Conservation (phyloP, 2,329 filamentous ascomycete species). For the Exophiala sideris region DNA sequence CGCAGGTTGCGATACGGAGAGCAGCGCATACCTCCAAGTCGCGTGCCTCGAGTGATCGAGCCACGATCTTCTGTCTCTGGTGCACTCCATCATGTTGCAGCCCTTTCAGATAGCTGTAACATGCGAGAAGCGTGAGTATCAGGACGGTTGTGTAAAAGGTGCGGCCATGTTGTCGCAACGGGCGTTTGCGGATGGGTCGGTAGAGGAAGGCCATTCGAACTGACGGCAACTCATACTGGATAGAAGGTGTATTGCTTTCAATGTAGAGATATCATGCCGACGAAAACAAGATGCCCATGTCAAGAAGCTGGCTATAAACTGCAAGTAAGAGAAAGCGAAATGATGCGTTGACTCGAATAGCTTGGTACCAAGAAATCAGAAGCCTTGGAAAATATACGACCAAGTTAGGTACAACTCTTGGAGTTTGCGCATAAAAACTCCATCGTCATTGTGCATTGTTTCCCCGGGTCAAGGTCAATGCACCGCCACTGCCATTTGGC, state of each 20-base stretch:
- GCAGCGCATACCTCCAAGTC: conserved; percentile 22
- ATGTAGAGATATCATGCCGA: background rate
- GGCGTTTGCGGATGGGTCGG: conserved; percentile 3
- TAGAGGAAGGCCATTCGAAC: conserved; percentile 11
- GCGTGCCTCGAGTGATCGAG: conserved; percentile 17
- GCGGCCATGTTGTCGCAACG: conserved; percentile 18
- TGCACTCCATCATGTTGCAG: background rate
- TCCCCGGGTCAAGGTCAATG: background rate
- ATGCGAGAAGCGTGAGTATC: conserved; percentile 22
- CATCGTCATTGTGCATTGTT: background rate
- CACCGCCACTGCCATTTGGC: background rate
- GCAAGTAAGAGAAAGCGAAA: background rate
- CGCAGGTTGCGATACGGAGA: background rate
- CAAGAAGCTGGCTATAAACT: background rate
- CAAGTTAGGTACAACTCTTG: background rate
- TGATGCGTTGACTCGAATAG: background rate
- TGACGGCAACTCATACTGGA: conserved; percentile 17
- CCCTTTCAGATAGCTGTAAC: conserved; percentile 19
- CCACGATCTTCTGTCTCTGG: conserved; percentile 3
- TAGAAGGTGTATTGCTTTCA: background rate
- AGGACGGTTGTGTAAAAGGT: conserved; percentile 23
- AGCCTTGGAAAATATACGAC: background rate
- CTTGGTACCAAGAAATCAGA: background rate
- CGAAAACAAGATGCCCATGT: background rate
- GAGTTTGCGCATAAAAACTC: background rate